A percentile compares a stretch with the other conserved stretches of the same genome.
These are phyloP conservation scores for Diplodia intermedia DNA, from an alignment of 2,329 filamentous ascomycete genomes.

Conservation along the genomic window DNA sequence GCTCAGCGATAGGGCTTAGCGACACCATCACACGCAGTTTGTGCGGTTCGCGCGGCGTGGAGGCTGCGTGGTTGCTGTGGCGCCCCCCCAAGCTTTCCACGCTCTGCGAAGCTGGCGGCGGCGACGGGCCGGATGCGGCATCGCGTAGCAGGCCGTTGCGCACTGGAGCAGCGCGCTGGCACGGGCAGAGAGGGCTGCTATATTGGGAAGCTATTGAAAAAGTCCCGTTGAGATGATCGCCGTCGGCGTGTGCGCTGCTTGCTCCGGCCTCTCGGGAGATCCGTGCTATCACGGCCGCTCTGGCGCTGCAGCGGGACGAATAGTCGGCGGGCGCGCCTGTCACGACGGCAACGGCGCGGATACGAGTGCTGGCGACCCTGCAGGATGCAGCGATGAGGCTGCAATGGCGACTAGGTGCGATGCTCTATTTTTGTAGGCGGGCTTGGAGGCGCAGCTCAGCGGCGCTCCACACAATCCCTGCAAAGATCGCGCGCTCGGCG, in stretches of 20 bases:
- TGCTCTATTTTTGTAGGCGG: slow-evolving; percentile 27
- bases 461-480: slow-evolving; percentile 30
- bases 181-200: slow-evolving; percentile 11
- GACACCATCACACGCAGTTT: slow-evolving; percentile 8
- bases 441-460: slow-evolving; percentile 27
- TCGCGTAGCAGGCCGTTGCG: slow-evolving; percentile 12
- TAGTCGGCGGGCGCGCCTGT: neutral
- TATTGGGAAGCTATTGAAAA: slow-evolving; percentile 31
- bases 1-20: slow-evolving; percentile 23
- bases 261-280: slow-evolving; percentile 4
- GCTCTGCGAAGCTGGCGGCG: neutral
- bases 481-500: slow-evolving; percentile 30
- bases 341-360: slow-evolving; percentile 19
- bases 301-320: neutral
- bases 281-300: slow-evolving; percentile 17
- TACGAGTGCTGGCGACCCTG: slow-evolving; percentile 26
- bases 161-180: slow-evolving; percentile 7
- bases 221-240: slow-evolving; percentile 25
- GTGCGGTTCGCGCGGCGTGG: too few relatives aligned
- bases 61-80: slow-evolving; percentile 4
- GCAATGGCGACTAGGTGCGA: slow-evolving; percentile 20
- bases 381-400: slow-evolving; percentile 29
- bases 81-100: neutral
- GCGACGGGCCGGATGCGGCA: slow-evolving; percentile 3
- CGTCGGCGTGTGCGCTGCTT: slow-evolving; percentile 15